Conservation (phyloP, 1,139 yeast genomes). For the Candida neerlandica region DNA sequence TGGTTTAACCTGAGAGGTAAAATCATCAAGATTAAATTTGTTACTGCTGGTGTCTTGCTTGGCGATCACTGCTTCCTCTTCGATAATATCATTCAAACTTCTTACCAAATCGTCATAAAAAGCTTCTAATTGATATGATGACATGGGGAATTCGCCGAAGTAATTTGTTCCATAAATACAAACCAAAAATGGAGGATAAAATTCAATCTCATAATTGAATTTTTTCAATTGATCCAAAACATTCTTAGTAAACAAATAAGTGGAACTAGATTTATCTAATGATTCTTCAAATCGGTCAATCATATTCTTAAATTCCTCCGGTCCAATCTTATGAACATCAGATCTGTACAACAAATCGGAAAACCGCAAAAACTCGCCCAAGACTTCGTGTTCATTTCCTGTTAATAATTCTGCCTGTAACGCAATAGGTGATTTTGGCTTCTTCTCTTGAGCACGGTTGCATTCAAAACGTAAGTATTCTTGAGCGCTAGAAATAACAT, state of each 20-base stretch:
- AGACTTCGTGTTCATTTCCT: constrained; percentile 5
- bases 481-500: constrained; percentile 32
- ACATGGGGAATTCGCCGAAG: constrained; percentile 10
- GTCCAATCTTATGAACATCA: constrained; percentile 20
- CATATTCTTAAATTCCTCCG: constrained; percentile 18
- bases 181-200: constrained; percentile 26
- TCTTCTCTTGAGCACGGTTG: not conserved
- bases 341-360: constrained; percentile 17
- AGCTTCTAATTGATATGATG: constrained; percentile 17
- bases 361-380: constrained; percentile 16
- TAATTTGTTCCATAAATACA: constrained; percentile 20
- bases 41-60: not conserved
- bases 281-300: constrained; percentile 14
- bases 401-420: constrained; percentile 6
- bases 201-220: constrained; percentile 22
- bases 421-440: constrained; percentile 2
- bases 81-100: constrained; percentile 17
- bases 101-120: constrained; percentile 24
- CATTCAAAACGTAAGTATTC: constrained; percentile 32
- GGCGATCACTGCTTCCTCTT: constrained; percentile 1
- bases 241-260: constrained; percentile 18
- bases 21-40: constrained; percentile 29
- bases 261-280: constrained; percentile 11
- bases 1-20: constrained; percentile 13
- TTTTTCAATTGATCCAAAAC: constrained; percentile 19